phyloP scores from a whole-genome alignment of 768 basidiomycete species.

The Leucosporidium yakuticum region DNA sequence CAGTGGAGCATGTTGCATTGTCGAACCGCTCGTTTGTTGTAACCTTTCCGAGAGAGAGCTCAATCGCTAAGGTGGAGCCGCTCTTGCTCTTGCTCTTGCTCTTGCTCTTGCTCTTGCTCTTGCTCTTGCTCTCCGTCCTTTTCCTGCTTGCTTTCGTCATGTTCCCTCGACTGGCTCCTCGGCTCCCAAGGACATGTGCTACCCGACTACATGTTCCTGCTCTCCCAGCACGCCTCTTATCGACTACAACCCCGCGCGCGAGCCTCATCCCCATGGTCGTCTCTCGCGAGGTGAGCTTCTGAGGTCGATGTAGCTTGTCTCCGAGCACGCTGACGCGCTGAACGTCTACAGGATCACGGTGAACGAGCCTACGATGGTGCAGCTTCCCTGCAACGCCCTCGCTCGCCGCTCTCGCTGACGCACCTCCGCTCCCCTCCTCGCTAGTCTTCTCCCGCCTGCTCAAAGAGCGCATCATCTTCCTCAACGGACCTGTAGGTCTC shows the following conservation, averaged over 20 bases:
- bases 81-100: too few relatives aligned
- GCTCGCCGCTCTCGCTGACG: too few relatives aligned
- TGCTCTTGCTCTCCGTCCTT: too few relatives aligned
- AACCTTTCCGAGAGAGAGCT: too few relatives aligned
- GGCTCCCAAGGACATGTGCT: too few relatives aligned
- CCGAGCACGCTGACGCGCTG: not conserved
- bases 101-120: too few relatives aligned
- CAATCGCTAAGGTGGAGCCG: too few relatives aligned
- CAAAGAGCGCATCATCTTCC: slow-evolving; percentile 89
- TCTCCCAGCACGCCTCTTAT: not conserved
- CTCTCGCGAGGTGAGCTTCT: slow-evolving; percentile 18
- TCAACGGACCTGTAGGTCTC: slow-evolving; percentile 70
- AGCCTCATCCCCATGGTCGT: slow-evolving; percentile 20
- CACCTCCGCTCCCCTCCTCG: too few relatives aligned
- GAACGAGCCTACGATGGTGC: slow-evolving; percentile 29
- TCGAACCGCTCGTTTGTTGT: too few relatives aligned
- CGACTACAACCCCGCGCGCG: not conserved
- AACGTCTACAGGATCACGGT: slow-evolving; percentile 16
- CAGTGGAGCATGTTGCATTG: too few relatives aligned
- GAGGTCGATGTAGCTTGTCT: not conserved
- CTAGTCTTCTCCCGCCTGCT: slow-evolving; percentile 78
- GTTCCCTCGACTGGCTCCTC: too few relatives aligned
- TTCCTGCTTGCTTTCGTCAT: too few relatives aligned
- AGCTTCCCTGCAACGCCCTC: not conserved
- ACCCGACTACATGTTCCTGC: not conserved